Conservation (phyloP, 2,329 filamentous ascomycete species). For the Waltergamsia citrina region DNA sequence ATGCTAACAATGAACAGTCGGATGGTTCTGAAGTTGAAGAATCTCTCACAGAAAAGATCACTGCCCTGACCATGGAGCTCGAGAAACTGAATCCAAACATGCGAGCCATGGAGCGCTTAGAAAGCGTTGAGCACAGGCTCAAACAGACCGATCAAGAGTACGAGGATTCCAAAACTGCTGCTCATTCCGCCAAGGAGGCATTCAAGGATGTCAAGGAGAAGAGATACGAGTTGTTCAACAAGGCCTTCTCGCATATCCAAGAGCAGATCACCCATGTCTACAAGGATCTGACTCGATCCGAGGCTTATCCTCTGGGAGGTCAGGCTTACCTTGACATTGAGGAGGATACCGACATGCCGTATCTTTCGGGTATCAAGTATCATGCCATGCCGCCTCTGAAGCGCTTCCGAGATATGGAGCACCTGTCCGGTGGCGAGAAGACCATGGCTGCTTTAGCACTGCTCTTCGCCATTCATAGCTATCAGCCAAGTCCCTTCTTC, state of each 20-base stretch:
- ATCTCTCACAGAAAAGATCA: slow-evolving; percentile 68
- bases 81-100: slow-evolving; percentile 96
- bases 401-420: slow-evolving; percentile 98
- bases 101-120: slow-evolving; percentile 85
- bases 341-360: slow-evolving; percentile 93
- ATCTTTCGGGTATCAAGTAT: slow-evolving; percentile 93
- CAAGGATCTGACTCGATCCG: slow-evolving; percentile 84
- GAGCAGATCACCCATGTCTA: slow-evolving; percentile 93
- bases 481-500: slow-evolving; percentile 93
- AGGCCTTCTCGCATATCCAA: slow-evolving; percentile 88
- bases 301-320: slow-evolving; percentile 89
- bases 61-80: slow-evolving; percentile 64
- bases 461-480: slow-evolving; percentile 92
- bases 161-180: slow-evolving; percentile 68
- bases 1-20: slow-evolving; percentile 38
- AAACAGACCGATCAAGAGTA: slow-evolving; percentile 83
- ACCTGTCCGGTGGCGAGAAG: slow-evolving; percentile 93
- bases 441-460: slow-evolving; percentile 97
- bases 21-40: slow-evolving; percentile 64
- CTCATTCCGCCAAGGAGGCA: slow-evolving; percentile 67
- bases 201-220: slow-evolving; percentile 76
- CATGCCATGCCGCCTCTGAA: slow-evolving; percentile 98
- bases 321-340: slow-evolving; percentile 80
- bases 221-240: slow-evolving; percentile 87
- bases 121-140: slow-evolving; percentile 74